Evolutionary conservation across 768 basidiomycete species (phyloP).

Genomic region (Amanita rimosa): DNA sequence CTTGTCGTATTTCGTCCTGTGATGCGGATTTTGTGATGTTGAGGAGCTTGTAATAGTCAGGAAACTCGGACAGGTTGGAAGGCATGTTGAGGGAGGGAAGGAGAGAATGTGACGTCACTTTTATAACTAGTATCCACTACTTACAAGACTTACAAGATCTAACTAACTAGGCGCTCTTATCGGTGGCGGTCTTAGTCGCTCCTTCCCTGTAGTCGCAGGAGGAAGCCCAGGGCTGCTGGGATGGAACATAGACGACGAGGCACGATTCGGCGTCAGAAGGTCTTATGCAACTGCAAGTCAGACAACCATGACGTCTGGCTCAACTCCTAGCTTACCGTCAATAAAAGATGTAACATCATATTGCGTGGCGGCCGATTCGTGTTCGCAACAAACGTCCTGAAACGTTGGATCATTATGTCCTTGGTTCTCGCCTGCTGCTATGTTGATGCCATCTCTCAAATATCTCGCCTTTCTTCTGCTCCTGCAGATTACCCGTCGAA

Average conservation of each 20-base stretch:
- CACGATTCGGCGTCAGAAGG: slow-evolving; percentile 1
- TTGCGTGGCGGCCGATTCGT: not conserved
- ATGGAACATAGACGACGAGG: not conserved
- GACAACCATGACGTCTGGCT: slow-evolving; percentile 4
- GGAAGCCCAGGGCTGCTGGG: not conserved
- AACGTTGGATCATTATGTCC: not conserved
- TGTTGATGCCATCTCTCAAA: not conserved
- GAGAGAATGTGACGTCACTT: slow-evolving; percentile 19
- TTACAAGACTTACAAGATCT: not conserved
- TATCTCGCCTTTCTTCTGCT: slow-evolving; percentile 8
- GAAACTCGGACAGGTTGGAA: slow-evolving; percentile 57
- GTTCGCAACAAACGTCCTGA: not conserved
- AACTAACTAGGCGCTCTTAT: not conserved
- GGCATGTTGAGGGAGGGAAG: not conserved
- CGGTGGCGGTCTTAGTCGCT: slow-evolving; percentile 9
- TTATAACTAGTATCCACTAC: no score
- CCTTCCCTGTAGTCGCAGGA: not conserved
- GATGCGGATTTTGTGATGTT: slow-evolving; percentile 44
- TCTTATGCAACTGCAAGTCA: slow-evolving; percentile 4
- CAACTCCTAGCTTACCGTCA: slow-evolving; percentile 21
- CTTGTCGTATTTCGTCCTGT: slow-evolving; percentile 61
- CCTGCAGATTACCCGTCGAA: not conserved
- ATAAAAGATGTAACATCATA: slow-evolving; percentile 75
- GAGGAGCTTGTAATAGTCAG: slow-evolving; percentile 71
- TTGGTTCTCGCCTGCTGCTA: not conserved